phyloP scores from a whole-genome alignment of 768 basidiomycete species.

The Lentinula raphanica region DNA sequence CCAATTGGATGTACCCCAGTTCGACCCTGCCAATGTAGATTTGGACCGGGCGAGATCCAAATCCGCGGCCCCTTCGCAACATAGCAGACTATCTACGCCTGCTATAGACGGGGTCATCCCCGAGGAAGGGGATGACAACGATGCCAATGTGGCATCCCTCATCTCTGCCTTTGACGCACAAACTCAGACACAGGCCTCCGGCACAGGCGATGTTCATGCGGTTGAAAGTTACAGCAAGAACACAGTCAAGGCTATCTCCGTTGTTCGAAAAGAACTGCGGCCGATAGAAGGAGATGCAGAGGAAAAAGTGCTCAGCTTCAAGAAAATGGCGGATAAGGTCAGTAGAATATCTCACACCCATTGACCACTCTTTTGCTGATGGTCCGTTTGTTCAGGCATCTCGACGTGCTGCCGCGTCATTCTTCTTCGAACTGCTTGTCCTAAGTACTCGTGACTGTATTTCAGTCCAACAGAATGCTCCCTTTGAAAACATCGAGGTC shows the following conservation, averaged over 20 bases:
- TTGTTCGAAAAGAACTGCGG: constrained; percentile 70
- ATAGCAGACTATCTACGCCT: constrained; percentile 65
- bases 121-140: constrained; percentile 59
- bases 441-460: constrained; percentile 91
- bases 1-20: constrained; percentile 62
- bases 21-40: constrained; percentile 34
- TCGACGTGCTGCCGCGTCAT: constrained; percentile 86
- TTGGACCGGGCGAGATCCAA: constrained; percentile 36
- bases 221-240: constrained; percentile 72
- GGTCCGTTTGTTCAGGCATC: constrained; percentile 54
- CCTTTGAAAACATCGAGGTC: constrained; percentile 86
- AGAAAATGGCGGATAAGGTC: constrained; percentile 74
- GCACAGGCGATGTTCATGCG: constrained; percentile 35
- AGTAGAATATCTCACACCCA: constrained; percentile 3
- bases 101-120: constrained; percentile 44
- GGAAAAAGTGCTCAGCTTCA: constrained; percentile 73
- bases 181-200: constrained; percentile 48
- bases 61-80: constrained; percentile 50
- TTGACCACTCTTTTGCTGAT: background rate
- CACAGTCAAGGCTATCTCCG: constrained; percentile 74
- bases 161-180: constrained; percentile 78
- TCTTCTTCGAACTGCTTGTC: constrained; percentile 97
- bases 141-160: constrained; percentile 67
- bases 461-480: constrained; percentile 62
- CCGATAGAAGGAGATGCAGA: constrained; percentile 42